Base-by-base conservation (phyloP, 768 basidiomycete species). In the Glaciozyma antarctica region DNA sequence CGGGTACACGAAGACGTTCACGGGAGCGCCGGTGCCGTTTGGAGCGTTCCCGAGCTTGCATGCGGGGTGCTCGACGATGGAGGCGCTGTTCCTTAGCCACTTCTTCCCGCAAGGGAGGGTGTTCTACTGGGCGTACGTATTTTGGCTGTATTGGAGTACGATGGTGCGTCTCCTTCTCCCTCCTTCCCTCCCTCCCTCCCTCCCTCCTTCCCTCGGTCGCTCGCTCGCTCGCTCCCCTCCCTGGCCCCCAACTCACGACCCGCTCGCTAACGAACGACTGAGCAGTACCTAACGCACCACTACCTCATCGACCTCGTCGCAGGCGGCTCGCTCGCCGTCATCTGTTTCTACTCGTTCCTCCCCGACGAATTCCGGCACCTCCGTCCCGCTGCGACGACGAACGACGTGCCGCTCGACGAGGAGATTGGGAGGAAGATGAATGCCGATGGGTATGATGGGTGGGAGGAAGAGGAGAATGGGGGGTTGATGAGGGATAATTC, bases 231-330 rank as follows among this genome's bases (percentile, higher is more conserved):
- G 5, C 32, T 32, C 32, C 32, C 5, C n/a, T 32, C 9, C 32
- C 32, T 32, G 32, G 4, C 5, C 4, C 32, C 32, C 32, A 9
- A 32, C 32, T 32, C 32, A 32, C 32, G 32, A 32, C 32, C n/a
- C 32, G 9, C 53, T 30, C 9, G n/a, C 62, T 63, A 58, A 47
- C 54, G 26, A 24, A 2, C 19, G 22, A 5, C 19, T 22, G 53
- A 24, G 17, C 63, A 71, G 92, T 97, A 94, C 80, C 86, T 94
- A 73, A 90, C 89, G 5, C 91, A 95, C 77, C 94, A 98, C 79
- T 98, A 98, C 80, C 87, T 99, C 74, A 92, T 99, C 78, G 95
- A 99, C 75, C 89, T 97, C 75, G 89, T 91, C 57, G 88, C 86
- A 15, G 95, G 95, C 19, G 89, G 88, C 0, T 94, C 92, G 75